Percentiles rank a stretch among this genome's conserved stretches.
Evolutionary conservation across 2,329 filamentous ascomycete species (phyloP).

Genomic region (Pseudopyricularia javanii): DNA sequence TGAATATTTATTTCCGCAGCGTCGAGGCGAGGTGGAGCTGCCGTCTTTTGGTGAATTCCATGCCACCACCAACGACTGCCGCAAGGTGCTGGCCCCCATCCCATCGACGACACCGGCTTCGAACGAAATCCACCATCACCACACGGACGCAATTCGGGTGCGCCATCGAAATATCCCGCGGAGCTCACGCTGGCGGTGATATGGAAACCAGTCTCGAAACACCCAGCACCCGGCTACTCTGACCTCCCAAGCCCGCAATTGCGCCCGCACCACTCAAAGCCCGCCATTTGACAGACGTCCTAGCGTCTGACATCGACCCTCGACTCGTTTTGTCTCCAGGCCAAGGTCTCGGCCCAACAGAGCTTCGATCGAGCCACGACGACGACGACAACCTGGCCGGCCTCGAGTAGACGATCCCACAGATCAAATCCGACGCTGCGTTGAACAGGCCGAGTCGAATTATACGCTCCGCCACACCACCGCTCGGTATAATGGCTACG

Average conservation of each 20-base stretch:
- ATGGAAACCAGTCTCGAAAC: not conserved
- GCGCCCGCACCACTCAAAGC: not conserved
- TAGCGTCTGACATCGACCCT: too few species aligned
- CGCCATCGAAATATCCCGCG: not conserved
- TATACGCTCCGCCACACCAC: not conserved
- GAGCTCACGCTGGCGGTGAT: not conserved
- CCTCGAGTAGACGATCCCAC: too few species aligned
- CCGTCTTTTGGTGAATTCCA: not conserved
- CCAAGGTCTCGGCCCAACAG: too few species aligned
- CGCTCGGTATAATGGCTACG: conserved; percentile 15
- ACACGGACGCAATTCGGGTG: not conserved
- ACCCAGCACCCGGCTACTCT: not conserved
- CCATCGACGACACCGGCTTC: not conserved
- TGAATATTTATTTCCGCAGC: too few species aligned
- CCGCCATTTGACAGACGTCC: too few species aligned
- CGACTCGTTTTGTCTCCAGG: too few species aligned
- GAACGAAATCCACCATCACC: not conserved
- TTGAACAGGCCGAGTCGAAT: not conserved
- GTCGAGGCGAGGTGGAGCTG: too few species aligned
- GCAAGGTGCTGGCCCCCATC: not conserved
- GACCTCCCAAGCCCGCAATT: not conserved
- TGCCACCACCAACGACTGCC: not conserved
- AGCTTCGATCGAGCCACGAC: too few species aligned
- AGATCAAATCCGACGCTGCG: not conserved
- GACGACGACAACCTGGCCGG: too few species aligned